Evolutionary conservation across 768 basidiomycete species (phyloP).

Genomic region (Lactarius indigo): DNA sequence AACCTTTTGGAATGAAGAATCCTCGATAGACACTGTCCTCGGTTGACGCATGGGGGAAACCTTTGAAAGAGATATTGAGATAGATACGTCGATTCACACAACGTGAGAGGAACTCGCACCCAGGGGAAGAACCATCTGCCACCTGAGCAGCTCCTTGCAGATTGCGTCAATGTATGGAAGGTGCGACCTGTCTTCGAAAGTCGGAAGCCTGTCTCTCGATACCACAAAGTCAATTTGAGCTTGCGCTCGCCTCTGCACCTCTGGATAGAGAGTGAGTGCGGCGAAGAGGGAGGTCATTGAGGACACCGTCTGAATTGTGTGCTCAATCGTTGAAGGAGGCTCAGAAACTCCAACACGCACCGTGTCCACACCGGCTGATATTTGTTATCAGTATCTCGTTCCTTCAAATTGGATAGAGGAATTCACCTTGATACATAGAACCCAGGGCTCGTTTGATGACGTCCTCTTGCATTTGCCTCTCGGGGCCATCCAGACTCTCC

Average conservation of each 20-base stretch:
- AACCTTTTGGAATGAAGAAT: too few species aligned
- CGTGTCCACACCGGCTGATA: constrained; percentile 3
- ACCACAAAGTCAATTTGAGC: constrained; percentile 31
- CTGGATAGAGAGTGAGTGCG: constrained; percentile 31
- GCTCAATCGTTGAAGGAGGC: neutral
- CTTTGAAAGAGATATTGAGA: too few species aligned
- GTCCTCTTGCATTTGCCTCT: neutral
- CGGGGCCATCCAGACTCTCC: neutral
- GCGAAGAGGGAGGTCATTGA: constrained; percentile 27
- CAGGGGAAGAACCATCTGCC: constrained; percentile 21
- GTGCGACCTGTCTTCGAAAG: constrained; percentile 27
- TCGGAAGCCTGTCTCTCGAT: constrained; percentile 28
- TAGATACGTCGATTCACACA: too few species aligned
- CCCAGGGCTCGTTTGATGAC: neutral
- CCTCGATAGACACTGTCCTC: too few species aligned
- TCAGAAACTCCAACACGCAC: neutral
- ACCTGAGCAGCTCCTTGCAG: constrained; percentile 30
- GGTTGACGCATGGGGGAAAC: too few species aligned
- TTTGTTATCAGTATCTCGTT: too few species aligned
- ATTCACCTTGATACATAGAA: neutral
- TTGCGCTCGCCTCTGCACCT: constrained; percentile 30
- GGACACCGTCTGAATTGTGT: constrained; percentile 15
- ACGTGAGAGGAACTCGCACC: constrained; percentile 2
- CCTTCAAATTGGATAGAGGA: too few species aligned
- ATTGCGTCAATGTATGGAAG: constrained; percentile 32